Conservation (phyloP, 2,329 filamentous ascomycete genomes). For the Coniella lustricola region DNA sequence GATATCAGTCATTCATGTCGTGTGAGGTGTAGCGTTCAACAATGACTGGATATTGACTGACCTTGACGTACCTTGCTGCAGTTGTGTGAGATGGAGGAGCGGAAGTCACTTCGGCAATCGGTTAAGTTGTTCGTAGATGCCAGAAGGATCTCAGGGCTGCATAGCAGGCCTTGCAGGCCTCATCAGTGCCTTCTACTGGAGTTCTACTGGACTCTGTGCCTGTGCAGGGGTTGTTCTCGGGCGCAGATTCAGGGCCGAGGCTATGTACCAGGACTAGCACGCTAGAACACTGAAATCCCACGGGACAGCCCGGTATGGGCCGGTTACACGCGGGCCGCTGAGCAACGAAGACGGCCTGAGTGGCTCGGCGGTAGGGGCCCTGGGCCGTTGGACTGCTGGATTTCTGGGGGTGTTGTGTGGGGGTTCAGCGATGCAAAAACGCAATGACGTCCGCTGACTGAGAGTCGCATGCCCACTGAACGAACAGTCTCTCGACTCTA, state of each 20-base stretch:
- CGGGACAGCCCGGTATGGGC: background rate
- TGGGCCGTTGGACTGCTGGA: background rate
- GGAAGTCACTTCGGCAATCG: slow-evolving; percentile 5
- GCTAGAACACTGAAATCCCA: no score
- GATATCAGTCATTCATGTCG: no score
- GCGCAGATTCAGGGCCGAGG: slow-evolving; percentile 4
- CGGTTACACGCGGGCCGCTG: slow-evolving; percentile 11
- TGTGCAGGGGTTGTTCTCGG: no score
- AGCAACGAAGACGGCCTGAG: slow-evolving; percentile 11
- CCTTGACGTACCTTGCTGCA: background rate
- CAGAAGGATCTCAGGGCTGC: background rate
- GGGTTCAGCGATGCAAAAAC: background rate
- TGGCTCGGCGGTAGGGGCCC: no score
- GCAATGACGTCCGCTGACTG: slow-evolving; percentile 10
- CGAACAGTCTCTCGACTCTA: background rate
- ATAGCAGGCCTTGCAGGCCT: no score
- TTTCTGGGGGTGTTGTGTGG: background rate
- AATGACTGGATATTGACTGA: no score
- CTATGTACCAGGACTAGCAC: no score
- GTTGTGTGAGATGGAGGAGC: background rate
- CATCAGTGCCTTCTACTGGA: no score
- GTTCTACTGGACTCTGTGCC: no score
- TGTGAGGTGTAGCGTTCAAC: no score
- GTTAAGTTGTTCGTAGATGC: no score
- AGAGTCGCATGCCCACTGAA: background rate